Base-by-base conservation (phyloP, 345 rosid genomes). In the Lepidium sativum region DNA sequence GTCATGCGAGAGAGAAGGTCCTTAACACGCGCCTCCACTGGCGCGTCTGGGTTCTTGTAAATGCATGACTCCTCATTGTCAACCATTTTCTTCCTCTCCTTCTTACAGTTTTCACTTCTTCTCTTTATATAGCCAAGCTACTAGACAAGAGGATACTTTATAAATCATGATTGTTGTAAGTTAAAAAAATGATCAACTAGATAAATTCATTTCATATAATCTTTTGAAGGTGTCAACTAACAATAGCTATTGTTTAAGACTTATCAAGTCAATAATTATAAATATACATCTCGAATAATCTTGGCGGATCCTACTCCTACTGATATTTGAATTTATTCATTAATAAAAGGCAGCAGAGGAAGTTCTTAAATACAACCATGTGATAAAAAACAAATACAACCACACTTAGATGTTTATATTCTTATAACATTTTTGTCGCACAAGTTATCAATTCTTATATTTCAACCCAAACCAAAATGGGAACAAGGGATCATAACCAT, bases 1-100 rank as follows among this genome's bases (percentile, higher is more conserved):
- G 80, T 92, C 98, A 92, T 86, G 33, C 84, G 78, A 20, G 92
- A 83, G 42, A 89, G 84, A 72, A 89, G 86, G 79, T 89, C 96
- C 23, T 76, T 45, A 54, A 89, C 70, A 34, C 96, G 86, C 72
- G 73, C 84, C 73, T 92, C 96, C 3, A 82, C 68, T 4, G 86
- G 81, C 35, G 82, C 84, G 48, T 70, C 53, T 32, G 81, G 70
- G 54, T 86, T 71, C 69, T 64, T 29, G 75, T 64, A 71, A 62
- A 62, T 63, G 33, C 75, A 70, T 35, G 71, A 33, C 52, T 54
- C 69, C 13, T 51, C 55, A 29, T 27, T 29, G 55, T 51, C 37
- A 29, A 51, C 55, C 55, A 51, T 51, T 4, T 29, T 49, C 34
- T 25, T n/a, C 11, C 9, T 49, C 33, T 50, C 10, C 37, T 51